phyloP scores from a whole-genome alignment of 176 grass and related monocot species.

The Oryza nivara region DNA sequence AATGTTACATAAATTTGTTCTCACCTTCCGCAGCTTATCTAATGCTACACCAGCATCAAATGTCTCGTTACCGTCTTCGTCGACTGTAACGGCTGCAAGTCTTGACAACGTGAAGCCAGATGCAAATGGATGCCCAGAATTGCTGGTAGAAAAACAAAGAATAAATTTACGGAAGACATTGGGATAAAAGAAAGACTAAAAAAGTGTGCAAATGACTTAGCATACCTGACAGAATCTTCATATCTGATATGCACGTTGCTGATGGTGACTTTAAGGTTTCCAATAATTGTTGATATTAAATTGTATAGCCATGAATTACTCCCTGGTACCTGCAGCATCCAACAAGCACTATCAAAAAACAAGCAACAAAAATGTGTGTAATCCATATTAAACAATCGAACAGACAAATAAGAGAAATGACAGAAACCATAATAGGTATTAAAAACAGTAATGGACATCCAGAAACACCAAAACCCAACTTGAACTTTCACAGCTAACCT shows the following conservation, averaged over 20 bases:
- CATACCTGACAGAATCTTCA: constrained; percentile 92
- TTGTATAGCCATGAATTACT: constrained; percentile 91
- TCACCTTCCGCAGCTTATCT: constrained; percentile 95
- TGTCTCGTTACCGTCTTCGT: constrained; percentile 94
- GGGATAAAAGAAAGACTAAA: constrained; percentile 42
- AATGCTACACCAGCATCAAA: constrained; percentile 98
- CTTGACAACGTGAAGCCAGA: constrained; percentile 90
- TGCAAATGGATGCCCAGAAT: constrained; percentile 89
- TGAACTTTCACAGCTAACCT: neutral
- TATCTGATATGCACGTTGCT: constrained; percentile 98
- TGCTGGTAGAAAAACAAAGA: constrained; percentile 51
- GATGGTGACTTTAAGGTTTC: constrained; percentile 98
- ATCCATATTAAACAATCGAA: constrained; percentile 10
- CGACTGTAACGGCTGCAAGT: constrained; percentile 89
- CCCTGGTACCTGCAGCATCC: constrained; percentile 55
- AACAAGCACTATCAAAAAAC: constrained; percentile 23
- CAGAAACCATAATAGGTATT: constrained; percentile 7
- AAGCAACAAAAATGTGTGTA: constrained; percentile 16
- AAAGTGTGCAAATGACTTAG: constrained; percentile 22
- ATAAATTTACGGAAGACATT: constrained; percentile 11
- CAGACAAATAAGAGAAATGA: neutral
- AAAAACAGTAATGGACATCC: neutral
- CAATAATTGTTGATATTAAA: constrained; percentile 89
- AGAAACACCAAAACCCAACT: neutral
- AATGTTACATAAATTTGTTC: constrained; percentile 20